phyloP scores from a whole-genome alignment of 2,329 filamentous ascomycete species.

The Endoconidiophora laricicola region DNA sequence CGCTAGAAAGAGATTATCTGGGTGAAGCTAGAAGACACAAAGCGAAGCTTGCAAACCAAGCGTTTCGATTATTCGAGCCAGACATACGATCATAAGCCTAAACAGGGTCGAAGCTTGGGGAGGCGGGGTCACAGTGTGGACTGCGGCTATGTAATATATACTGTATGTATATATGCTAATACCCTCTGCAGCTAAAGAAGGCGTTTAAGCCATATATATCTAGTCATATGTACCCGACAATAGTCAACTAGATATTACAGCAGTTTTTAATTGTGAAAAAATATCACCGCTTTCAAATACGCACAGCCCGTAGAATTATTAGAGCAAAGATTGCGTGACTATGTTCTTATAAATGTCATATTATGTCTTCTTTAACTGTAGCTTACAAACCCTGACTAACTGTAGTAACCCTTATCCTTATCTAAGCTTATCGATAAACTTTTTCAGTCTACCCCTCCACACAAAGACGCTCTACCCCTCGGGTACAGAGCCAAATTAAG shows the following conservation, averaged over 20 bases:
- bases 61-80: not conserved
- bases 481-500: too few relatives aligned
- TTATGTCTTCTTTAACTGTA: too few relatives aligned
- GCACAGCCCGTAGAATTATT: too few relatives aligned
- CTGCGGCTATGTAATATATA: not conserved
- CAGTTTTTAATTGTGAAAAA: too few relatives aligned
- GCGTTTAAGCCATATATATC: too few relatives aligned
- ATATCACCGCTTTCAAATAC: too few relatives aligned
- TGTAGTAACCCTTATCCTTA: not conserved
- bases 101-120: conserved; percentile 1
- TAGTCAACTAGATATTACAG: too few relatives aligned
- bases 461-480: not conserved
- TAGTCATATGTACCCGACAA: too few relatives aligned
- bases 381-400: too few relatives aligned
- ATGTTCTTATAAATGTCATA: too few relatives aligned
- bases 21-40: not conserved
- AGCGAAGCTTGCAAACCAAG: not conserved
- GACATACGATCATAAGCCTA: not conserved
- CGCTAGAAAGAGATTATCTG: not conserved
- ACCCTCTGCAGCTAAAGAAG: too few relatives aligned
- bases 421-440: not conserved
- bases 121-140: conserved; percentile 4
- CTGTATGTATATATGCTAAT: conserved; percentile 1
- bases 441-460: conserved; percentile 1
- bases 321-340: too few relatives aligned